Percentiles rank a stretch among this genome's conserved stretches.
Conservation (phyloP, 2,329 filamentous ascomycete genomes). For the Bipolaris cookei region DNA sequence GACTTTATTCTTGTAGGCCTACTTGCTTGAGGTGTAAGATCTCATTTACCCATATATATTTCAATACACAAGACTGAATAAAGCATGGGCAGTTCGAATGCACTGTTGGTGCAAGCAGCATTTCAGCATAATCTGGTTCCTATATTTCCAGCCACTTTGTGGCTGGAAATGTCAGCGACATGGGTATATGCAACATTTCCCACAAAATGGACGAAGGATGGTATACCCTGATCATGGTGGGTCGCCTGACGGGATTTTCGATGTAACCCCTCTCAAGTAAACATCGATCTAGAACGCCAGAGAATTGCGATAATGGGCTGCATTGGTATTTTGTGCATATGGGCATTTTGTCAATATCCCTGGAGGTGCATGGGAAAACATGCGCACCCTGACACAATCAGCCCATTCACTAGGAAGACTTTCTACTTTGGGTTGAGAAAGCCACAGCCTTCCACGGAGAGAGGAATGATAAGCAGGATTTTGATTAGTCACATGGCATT, state of each 20-base stretch:
- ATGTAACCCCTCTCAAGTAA: background rate
- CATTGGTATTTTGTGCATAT: background rate
- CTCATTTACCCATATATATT: too few species aligned
- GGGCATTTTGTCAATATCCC: background rate
- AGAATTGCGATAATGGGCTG: background rate
- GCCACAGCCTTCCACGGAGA: background rate
- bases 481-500: background rate
- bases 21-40: too few species aligned
- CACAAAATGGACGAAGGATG: background rate
- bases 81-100: background rate
- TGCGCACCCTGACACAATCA: background rate
- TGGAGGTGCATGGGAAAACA: background rate
- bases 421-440: background rate
- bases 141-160: background rate
- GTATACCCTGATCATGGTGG: background rate
- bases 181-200: background rate
- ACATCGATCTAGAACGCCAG: background rate
- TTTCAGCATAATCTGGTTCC: background rate
- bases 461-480: background rate
- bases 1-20: background rate
- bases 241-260: background rate
- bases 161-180: background rate
- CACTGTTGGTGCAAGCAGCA: background rate
- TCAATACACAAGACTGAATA: too few species aligned
- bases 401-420: background rate